phyloP scores from a whole-genome alignment of 2,329 filamentous ascomycete species.

The Cercospora sesami region DNA sequence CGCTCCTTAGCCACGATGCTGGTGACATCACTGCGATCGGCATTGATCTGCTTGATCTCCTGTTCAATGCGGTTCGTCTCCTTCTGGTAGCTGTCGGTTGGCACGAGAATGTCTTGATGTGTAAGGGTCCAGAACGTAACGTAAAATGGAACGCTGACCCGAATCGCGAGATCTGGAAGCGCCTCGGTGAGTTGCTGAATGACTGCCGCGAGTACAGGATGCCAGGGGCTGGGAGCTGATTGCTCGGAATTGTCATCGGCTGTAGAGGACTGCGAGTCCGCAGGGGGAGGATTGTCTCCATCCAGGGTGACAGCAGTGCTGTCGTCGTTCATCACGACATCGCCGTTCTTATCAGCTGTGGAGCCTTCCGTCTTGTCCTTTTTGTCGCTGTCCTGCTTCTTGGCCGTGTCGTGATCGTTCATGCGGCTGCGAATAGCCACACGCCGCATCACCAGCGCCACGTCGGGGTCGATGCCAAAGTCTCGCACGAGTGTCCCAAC shows the following conservation, averaged over 20 bases:
- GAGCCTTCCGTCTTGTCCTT: constrained; percentile 29
- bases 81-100: constrained; percentile 72
- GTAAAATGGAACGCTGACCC: constrained; percentile 78
- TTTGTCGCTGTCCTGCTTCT: constrained; percentile 37
- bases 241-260: constrained; percentile 13
- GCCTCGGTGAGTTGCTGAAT: constrained; percentile 66
- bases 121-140: constrained; percentile 90
- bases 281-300: neutral
- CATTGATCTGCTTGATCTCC: constrained; percentile 66
- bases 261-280: neutral
- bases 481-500: constrained; percentile 72
- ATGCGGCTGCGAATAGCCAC: constrained; percentile 70
- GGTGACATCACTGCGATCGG: constrained; percentile 71
- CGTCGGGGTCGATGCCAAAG: constrained; percentile 73
- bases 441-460: constrained; percentile 83
- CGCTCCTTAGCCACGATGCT: constrained; percentile 65
- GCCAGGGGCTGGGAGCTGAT: constrained; percentile 47
- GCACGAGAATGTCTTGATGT: constrained; percentile 76
- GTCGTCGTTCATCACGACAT: constrained; percentile 49
- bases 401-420: constrained; percentile 43
- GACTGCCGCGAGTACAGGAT: constrained; percentile 72
- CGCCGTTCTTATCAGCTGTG: constrained; percentile 49
- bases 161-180: constrained; percentile 63
- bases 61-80: constrained; percentile 70
- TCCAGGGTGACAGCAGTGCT: constrained; percentile 13